phyloP scores from a whole-genome alignment of 495 filamentous ascomycete species.

The Xylaria venustula region DNA sequence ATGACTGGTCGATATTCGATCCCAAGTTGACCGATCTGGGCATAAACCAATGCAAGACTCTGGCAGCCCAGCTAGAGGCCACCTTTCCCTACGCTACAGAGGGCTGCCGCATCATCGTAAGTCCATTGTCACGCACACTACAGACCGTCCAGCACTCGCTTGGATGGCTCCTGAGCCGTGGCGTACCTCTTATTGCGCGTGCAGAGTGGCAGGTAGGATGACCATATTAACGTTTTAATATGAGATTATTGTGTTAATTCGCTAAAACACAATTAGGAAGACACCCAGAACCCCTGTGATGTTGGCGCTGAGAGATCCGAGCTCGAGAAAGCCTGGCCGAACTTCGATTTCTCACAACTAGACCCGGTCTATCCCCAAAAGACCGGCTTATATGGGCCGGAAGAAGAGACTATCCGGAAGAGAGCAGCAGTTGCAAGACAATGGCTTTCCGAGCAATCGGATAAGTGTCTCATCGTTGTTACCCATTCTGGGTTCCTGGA shows the following conservation, averaged over 20 bases:
- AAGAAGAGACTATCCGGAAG: conserved; percentile 35
- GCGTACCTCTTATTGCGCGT: conserved; percentile 42
- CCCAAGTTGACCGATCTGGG: conserved; percentile 26
- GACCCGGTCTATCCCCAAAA: conserved; percentile 50
- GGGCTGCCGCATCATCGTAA: conserved; percentile 48
- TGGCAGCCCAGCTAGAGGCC: conserved; percentile 20
- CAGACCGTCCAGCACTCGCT: conserved; percentile 46
- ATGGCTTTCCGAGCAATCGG: conserved; percentile 43
- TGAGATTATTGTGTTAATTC: too few relatives aligned
- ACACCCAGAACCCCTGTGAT: conserved; percentile 53
- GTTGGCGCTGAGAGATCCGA: conserved; percentile 36
- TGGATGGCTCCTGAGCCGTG: conserved; percentile 42
- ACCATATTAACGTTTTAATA: conserved; percentile 8
- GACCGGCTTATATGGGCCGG: conserved; percentile 44
- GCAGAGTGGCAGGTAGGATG: conserved; percentile 47
- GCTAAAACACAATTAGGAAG: conserved; percentile 46
- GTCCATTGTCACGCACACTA: conserved; percentile 49
- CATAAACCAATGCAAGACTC: conserved; percentile 22
- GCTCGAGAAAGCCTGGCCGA: conserved; percentile 42
- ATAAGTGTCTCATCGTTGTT: conserved; percentile 54
- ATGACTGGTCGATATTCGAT: conserved; percentile 26
- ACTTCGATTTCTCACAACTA: conserved; percentile 43
- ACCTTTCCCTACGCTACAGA: conserved; percentile 33
- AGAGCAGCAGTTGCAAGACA: conserved; percentile 40
- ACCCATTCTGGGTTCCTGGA: conserved; percentile 51